Percentiles rank a stretch among this genome's conserved stretches.
These are phyloP conservation scores for Nicotiana noctiflora DNA, from an alignment of 257 asterid genomes.

Conservation along the genomic window DNA sequence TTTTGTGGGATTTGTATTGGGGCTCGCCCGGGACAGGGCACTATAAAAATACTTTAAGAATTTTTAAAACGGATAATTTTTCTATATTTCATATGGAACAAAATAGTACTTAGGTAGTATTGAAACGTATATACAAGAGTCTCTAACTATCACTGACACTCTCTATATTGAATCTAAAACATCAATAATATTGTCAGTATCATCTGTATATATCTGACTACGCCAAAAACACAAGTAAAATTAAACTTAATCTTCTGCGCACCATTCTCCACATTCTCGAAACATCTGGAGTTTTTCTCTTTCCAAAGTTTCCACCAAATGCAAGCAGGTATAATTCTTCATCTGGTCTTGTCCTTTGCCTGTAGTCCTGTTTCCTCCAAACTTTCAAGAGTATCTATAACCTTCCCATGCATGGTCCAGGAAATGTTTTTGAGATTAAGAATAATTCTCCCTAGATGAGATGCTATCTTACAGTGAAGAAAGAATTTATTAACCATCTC, in stretches of 20 bases:
- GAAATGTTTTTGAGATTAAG: background rate
- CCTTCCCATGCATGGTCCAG: background rate
- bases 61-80: no score
- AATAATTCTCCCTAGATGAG: no score
- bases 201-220: background rate
- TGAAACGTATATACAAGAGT: background rate
- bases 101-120: background rate
- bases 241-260: background rate
- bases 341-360: no score
- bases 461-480: no score
- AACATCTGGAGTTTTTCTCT: background rate
- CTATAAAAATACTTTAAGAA: no score
- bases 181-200: background rate
- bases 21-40: no score
- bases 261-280: background rate
- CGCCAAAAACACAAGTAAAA: background rate
- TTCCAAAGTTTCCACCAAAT: background rate
- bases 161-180: background rate
- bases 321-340: background rate
- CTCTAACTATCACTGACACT: background rate
- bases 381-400: background rate
- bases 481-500: no score
- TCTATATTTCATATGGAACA: background rate
- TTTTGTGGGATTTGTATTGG: no score
- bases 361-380: background rate